Base-by-base conservation (phyloP, 2,329 filamentous ascomycete genomes). In the Rutstroemia sp. region DNA sequence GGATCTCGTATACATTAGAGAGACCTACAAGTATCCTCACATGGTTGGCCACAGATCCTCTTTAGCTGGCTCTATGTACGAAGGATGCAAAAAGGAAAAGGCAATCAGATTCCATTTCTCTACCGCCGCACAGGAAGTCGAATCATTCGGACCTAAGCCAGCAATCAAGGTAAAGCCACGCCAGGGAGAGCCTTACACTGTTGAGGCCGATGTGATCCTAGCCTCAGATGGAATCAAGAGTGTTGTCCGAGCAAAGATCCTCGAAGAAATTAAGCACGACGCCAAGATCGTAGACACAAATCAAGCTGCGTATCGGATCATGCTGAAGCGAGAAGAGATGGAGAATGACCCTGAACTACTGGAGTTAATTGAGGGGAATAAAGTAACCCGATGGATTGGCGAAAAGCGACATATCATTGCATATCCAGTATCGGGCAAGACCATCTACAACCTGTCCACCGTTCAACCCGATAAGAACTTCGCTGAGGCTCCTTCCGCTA, bases 11-110 rank as follows among this genome's bases (percentile, higher is more conserved):
- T 83, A 89, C 63, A 83, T 92, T 60, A 73, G 79, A 50, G 72
- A 80, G 8, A 83, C 47, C 34, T 92, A 91, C 67, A 81, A 42
- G 6, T 60, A 60, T 25, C 51, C 58, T 5, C 58, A 92, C 72
- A 90, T 88, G 79, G 87, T 89, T 4, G 88, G 87, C 7, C 89
- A 94, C 68, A 82, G 89, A 19, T 78, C 85, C 0, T 87, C 84
- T 8, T 78, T 92, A 4, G 87, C 88, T 5, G 79, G 80, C 38
- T 79, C 80, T 5, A 73, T 92, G 34, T 91, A 84, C 70, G 76
- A 86, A 48, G 87, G 80, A n/a, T 92, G 88, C 71, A 75, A 82
- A 64, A 73, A 75, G 48, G 77, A 88, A 64, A 69, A 78, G 17
- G 75, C 75, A 38, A 84, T 92, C 67, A 82, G 70, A 6, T 91